Percentiles rank a stretch among this genome's conserved stretches.
These are phyloP conservation scores for Amyloporia xantha DNA, from an alignment of 768 basidiomycete genomes.

Conservation along the genomic window DNA sequence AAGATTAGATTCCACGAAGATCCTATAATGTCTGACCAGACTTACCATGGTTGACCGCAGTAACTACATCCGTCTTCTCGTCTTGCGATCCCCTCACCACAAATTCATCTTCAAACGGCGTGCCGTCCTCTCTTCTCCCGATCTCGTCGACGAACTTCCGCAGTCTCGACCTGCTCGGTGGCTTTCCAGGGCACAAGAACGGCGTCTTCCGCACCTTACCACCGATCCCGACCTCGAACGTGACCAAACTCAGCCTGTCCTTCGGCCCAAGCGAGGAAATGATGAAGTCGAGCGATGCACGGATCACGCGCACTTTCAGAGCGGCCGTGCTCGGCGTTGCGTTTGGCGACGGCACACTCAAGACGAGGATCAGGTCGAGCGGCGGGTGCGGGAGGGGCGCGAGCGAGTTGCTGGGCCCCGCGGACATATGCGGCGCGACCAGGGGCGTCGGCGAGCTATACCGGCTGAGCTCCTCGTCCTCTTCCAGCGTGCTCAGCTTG, in stretches of 20 bases:
- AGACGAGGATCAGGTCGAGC: conserved; percentile 86
- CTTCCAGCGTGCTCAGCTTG: conserved; percentile 62
- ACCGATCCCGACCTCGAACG: conserved; percentile 82
- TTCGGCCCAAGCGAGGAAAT: conserved; percentile 66
- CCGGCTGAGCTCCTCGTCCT: conserved; percentile 58
- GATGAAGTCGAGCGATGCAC: conserved; percentile 80
- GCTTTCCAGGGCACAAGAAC: conserved; percentile 68
- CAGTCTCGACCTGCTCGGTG: conserved; percentile 63
- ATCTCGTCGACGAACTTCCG: conserved; percentile 76
- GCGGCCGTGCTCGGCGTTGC: conserved; percentile 72
- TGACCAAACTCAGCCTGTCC: conserved; percentile 86
- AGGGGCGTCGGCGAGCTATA: conserved; percentile 48
- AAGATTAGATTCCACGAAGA: too few relatives aligned
- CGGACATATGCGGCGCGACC: conserved; percentile 65
- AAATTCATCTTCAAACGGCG: conserved; percentile 47
- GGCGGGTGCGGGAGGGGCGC: conserved; percentile 79
- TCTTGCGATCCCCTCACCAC: conserved; percentile 73
- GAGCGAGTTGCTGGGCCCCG: conserved; percentile 74
- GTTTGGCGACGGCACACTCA: conserved; percentile 75
- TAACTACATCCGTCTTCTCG: conserved; percentile 95
- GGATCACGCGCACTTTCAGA: conserved; percentile 86
- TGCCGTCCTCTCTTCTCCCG: conserved; percentile 29
- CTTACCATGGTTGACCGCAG: conserved; percentile 91
- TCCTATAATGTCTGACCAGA: too few relatives aligned
- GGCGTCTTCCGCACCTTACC: conserved; percentile 91